phyloP scores from a whole-genome alignment of 2,329 filamentous ascomycete genomes.

The Pseudomassariella vexata region DNA sequence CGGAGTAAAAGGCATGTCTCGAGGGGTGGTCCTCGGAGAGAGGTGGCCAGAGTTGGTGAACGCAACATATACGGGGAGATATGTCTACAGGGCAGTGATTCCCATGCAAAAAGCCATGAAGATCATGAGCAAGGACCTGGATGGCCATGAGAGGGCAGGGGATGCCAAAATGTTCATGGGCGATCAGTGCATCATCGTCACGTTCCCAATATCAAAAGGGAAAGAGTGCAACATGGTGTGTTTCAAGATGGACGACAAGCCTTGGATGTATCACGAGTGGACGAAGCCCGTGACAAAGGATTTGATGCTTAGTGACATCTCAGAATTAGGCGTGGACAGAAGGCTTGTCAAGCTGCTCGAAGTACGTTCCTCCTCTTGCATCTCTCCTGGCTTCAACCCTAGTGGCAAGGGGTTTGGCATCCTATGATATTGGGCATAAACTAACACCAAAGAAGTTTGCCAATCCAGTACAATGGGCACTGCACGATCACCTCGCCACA shows the following conservation, averaged over 20 bases:
- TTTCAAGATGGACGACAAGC: slow-evolving; percentile 11
- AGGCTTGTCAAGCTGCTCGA: slow-evolving; percentile 15
- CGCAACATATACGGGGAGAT: slow-evolving; percentile 19
- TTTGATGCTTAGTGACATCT: slow-evolving; percentile 16
- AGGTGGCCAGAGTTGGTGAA: slow-evolving; percentile 17
- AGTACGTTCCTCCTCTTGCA: slow-evolving; percentile 2
- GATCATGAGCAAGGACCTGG: slow-evolving; percentile 15
- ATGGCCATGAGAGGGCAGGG: slow-evolving; percentile 11
- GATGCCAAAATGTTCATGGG: slow-evolving; percentile 22
- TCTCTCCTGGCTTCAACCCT: too few relatives aligned
- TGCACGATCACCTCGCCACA: slow-evolving; percentile 17
- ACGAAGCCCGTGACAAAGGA: slow-evolving; percentile 14
- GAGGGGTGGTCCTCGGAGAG: slow-evolving; percentile 16
- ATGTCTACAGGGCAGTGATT: slow-evolving; percentile 22
- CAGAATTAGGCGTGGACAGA: slow-evolving; percentile 12
- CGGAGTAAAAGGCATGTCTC: slow-evolving; percentile 18
- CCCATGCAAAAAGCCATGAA: slow-evolving; percentile 18
- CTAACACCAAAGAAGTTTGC: slow-evolving; percentile 9
- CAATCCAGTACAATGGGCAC: slow-evolving; percentile 16
- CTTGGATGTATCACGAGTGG: slow-evolving; percentile 14
- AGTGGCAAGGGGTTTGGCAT: too few relatives aligned
- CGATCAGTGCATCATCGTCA: slow-evolving; percentile 11
- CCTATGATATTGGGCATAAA: background rate
- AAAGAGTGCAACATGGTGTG: slow-evolving; percentile 18
- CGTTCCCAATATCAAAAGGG: slow-evolving; percentile 20